Percentiles rank a stretch among this genome's conserved stretches.
phyloP scores from a whole-genome alignment of 768 basidiomycete genomes.

The Boletus subparvulus region DNA sequence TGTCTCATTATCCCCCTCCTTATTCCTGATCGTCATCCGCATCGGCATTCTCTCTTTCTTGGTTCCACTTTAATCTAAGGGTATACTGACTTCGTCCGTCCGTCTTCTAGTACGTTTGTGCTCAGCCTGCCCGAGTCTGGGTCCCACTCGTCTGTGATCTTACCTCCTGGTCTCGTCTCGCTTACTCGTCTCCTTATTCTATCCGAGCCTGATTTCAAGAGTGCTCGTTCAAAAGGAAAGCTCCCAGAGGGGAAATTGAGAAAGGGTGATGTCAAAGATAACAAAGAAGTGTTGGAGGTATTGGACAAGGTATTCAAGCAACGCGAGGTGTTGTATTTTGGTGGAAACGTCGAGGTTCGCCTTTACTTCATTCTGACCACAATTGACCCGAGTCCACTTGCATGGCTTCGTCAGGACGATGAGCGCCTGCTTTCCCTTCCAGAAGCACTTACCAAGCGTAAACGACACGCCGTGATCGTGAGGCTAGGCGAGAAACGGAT shows the following conservation, averaged over 20 bases:
- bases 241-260: conserved; percentile 65
- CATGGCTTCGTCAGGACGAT: conserved; percentile 45
- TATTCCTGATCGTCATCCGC: not conserved
- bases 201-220: conserved; percentile 56
- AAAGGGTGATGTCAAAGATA: conserved; percentile 5
- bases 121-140: conserved; percentile 32
- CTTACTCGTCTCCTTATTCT: conserved; percentile 65
- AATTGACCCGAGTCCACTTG: not conserved
- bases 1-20: conserved; percentile 24
- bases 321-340: conserved; percentile 44
- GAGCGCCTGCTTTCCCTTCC: conserved; percentile 35
- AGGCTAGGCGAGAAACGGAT: conserved; percentile 81
- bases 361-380: not conserved
- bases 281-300: conserved; percentile 41
- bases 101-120: conserved; percentile 9
- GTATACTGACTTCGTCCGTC: not conserved
- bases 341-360: conserved; percentile 43
- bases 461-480: conserved; percentile 65
- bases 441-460: conserved; percentile 41
- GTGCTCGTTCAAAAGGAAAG: conserved; percentile 57
- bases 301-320: conserved; percentile 47
- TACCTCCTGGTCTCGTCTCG: conserved; percentile 61
- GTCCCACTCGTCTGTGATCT: conserved; percentile 54
- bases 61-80: not conserved
- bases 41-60: not conserved